phyloP scores from a whole-genome alignment of 2,329 filamentous ascomycete genomes.

The Curvularia spicifera region DNA sequence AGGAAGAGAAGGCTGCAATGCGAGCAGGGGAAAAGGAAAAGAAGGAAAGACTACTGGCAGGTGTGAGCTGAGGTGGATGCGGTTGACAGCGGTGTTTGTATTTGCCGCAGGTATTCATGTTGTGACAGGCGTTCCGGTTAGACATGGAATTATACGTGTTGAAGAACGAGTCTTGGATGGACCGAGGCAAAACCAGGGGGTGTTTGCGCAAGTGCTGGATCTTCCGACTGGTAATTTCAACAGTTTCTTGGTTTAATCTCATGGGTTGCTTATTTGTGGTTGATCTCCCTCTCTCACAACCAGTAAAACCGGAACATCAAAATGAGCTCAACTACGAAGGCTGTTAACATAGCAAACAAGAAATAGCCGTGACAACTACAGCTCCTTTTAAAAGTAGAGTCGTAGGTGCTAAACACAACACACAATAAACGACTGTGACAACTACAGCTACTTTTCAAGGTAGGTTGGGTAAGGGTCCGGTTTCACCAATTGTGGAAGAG shows the following conservation, averaged over 20 bases:
- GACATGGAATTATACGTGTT: slow-evolving; percentile 15
- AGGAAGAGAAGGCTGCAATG: too few species aligned
- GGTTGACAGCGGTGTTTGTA: not conserved
- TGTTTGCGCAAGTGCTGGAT: not conserved
- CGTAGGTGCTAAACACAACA: too few species aligned
- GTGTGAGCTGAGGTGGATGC: slow-evolving; percentile 12
- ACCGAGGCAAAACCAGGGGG: slow-evolving; percentile 7
- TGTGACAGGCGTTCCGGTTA: slow-evolving; percentile 24
- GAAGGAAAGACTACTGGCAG: slow-evolving; percentile 76
- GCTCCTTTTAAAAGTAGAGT: too few species aligned
- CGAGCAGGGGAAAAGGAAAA: too few species aligned
- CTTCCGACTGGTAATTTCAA: slow-evolving; percentile 1
- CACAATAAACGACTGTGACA: too few species aligned
- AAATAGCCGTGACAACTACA: too few species aligned
- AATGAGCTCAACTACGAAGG: too few species aligned
- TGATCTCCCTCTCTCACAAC: not conserved
- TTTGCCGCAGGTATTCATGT: slow-evolving; percentile 12
- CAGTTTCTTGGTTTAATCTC: not conserved
- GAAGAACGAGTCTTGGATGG: slow-evolving; percentile 4
- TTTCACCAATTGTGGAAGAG: too few species aligned
- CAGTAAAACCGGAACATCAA: too few species aligned
- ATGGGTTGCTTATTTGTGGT: slow-evolving; percentile 8
- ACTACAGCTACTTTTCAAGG: too few species aligned
- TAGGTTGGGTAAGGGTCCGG: too few species aligned
- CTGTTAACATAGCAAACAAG: too few species aligned